Conservation (phyloP, 108 stramenopile genomes). For the Stephanodiscus minutulus region DNA sequence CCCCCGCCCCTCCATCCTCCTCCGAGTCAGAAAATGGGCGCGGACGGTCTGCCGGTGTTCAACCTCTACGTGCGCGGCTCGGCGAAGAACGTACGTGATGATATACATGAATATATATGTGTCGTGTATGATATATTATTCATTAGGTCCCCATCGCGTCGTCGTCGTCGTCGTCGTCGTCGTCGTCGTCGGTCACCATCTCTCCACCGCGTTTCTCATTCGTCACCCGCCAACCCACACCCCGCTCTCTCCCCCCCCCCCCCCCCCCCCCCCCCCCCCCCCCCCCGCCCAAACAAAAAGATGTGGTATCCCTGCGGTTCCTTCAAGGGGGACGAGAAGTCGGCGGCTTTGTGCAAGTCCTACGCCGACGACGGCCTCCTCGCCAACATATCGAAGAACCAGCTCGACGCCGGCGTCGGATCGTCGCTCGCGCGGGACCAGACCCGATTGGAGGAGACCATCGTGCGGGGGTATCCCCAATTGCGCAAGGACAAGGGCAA, state of each 20-base stretch:
- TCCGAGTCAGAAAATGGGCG: slow-evolving; percentile 43
- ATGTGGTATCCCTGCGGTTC: slow-evolving; percentile 92
- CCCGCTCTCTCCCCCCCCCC: neutral
- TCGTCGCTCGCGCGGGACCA: slow-evolving; percentile 62
- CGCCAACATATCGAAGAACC: slow-evolving; percentile 77
- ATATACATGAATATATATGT: neutral
- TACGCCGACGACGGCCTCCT: slow-evolving; percentile 64
- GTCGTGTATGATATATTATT: too few species aligned
- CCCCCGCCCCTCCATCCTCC: too few species aligned
- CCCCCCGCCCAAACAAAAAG: slow-evolving; percentile 9
- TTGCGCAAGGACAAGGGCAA: slow-evolving; percentile 64
- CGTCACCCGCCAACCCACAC: too few species aligned
- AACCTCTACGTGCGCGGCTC: slow-evolving; percentile 81
- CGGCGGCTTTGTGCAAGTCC: slow-evolving; percentile 66
- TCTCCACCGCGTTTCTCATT: too few species aligned
- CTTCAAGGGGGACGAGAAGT: slow-evolving; percentile 89
- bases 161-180: too few species aligned
- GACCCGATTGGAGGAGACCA: slow-evolving; percentile 62
- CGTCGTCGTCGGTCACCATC: too few species aligned
- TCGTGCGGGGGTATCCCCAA: slow-evolving; percentile 79
- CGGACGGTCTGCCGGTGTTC: slow-evolving; percentile 84
- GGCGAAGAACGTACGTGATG: slow-evolving; percentile 68
- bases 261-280: neutral
- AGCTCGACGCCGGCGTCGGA: slow-evolving; percentile 81
- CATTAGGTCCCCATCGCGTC: too few species aligned